Evolutionary conservation across 2,329 filamentous ascomycete genomes (phyloP).

Genomic region (Eutypella sp.): DNA sequence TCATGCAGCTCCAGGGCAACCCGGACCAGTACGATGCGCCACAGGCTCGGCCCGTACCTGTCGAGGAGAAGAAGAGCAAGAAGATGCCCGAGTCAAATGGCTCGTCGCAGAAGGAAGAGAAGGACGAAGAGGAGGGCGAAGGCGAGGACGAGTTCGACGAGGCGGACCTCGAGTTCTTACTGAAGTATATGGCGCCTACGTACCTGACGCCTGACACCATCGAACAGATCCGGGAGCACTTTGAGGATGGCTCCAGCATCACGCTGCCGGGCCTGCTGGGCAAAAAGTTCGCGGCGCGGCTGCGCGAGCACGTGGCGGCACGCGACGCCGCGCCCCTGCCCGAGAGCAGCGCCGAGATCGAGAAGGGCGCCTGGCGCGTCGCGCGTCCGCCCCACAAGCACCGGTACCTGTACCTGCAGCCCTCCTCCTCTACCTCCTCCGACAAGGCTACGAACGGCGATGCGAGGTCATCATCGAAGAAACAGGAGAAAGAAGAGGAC

Average conservation of each 20-base stretch:
- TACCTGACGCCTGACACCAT: conserved; percentile 91
- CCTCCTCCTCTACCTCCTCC: conserved; percentile 27
- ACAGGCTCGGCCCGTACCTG: conserved; percentile 51
- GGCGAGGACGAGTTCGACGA: conserved; percentile 63
- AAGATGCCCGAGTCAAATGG: conserved; percentile 38
- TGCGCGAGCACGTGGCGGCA: conserved; percentile 67
- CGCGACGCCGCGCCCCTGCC: conserved; percentile 51
- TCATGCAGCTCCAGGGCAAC: conserved; percentile 89
- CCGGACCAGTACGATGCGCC: conserved; percentile 86
- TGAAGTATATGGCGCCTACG: conserved; percentile 83
- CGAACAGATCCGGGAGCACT: conserved; percentile 73
- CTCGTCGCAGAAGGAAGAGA: too few relatives aligned
- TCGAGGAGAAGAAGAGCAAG: conserved; percentile 16
- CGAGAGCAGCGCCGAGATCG: conserved; percentile 48
- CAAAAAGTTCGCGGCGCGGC: conserved; percentile 66
- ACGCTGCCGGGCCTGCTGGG: conserved; percentile 75
- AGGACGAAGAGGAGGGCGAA: too few relatives aligned
- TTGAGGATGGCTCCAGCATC: conserved; percentile 78
- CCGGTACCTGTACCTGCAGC: conserved; percentile 78
- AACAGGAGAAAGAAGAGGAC: conserved; percentile 17
- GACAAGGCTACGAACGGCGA: conserved; percentile 17
- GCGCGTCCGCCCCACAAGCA: conserved; percentile 93
- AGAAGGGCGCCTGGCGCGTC: conserved; percentile 63
- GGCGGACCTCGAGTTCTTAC: conserved; percentile 79
- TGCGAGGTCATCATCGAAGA: conserved; percentile 15